Base-by-base conservation (phyloP, 2,329 filamentous ascomycete species). In the Periglandula ipomoeae region DNA sequence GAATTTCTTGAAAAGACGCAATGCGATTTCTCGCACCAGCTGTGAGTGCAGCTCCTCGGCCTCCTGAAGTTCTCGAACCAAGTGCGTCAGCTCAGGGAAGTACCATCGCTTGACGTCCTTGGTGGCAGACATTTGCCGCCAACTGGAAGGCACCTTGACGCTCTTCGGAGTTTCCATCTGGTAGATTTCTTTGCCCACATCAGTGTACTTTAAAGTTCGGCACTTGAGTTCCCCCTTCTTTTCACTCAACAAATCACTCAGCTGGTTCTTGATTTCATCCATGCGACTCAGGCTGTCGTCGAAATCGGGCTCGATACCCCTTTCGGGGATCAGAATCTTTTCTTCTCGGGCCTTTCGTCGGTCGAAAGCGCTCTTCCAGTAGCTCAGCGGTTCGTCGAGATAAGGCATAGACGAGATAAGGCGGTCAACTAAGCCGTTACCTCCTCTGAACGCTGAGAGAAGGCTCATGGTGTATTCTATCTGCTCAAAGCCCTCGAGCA, bases 71-170 rank as follows among this genome's bases (percentile, higher is more conserved):
- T 89, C 79, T 44, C 91, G 85, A 20, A 98, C 89, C 2, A 96
- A 78, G 24, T 78, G 75, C 13, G 86, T 85, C 13, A 97, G 76
- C 59, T 95, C 86, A 1, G 83, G 78, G 57, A 90, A 95, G 70
- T 97, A 98, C 72, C 91, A 98, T 1, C 93, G 85, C 68, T 95
- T 96, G 60, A 94, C 87, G 49, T 84, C 82, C 53, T 85, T 81
- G 0, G 93, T 97, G 0, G 90, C 86, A 4, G 93, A 97, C 89
- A 97, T 96, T 62, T 97, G 91, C 54, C 89, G 84, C 90, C 93
- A 98, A 58, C 73, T 80, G 55, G 85, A 85, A 0, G 93, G 93
- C 2, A 98, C 82, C 65, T 94, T 95, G 60, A 87, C 72, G 1
- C 72, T 70, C 65, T 93, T 95, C 0, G 93, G 91, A 0, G 88